These are phyloP conservation scores for Mycena floridula DNA, from an alignment of 768 basidiomycete genomes.

Conservation along the genomic window DNA sequence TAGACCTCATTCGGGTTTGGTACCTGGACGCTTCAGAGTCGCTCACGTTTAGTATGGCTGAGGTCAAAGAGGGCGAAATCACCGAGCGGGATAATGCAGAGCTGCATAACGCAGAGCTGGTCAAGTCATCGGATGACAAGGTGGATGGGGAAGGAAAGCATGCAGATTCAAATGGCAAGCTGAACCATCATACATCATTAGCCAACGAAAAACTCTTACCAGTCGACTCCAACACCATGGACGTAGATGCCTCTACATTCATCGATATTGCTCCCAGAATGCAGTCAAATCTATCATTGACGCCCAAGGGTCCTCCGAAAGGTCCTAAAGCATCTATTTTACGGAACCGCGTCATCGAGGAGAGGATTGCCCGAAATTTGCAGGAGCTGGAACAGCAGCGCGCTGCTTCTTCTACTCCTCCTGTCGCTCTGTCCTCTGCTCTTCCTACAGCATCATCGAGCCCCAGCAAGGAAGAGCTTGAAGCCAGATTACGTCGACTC, in stretches of 20 bases:
- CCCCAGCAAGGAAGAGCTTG: conserved; percentile 30
- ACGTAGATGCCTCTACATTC: neutral
- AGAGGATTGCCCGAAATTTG: conserved; percentile 31
- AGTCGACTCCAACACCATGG: neutral
- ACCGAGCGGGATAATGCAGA: conserved; percentile 22
- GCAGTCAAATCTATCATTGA: no score
- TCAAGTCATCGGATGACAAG: neutral
- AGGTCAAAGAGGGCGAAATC: conserved; percentile 47
- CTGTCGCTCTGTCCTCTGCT: neutral
- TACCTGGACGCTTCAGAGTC: conserved; percentile 37
- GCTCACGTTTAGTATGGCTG: conserved; percentile 22
- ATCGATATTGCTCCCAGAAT: neutral
- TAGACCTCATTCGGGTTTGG: conserved; percentile 41
- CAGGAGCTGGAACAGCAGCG: no score
- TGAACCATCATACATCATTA: conserved; percentile 3
- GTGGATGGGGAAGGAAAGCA: conserved; percentile 5
- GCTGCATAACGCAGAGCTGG: conserved; percentile 6
- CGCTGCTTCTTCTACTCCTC: conserved; percentile 3
- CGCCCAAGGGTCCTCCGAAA: conserved; percentile 30
- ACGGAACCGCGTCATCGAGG: conserved; percentile 39
- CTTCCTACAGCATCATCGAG: neutral
- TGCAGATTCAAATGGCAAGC: conserved; percentile 9
- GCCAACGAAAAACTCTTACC: neutral
- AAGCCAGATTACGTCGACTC: conserved; percentile 32
- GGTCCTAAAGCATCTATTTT: conserved; percentile 32